These are phyloP conservation scores for Russula sp. DNA, from an alignment of 768 basidiomycete genomes.

Conservation along the genomic window DNA sequence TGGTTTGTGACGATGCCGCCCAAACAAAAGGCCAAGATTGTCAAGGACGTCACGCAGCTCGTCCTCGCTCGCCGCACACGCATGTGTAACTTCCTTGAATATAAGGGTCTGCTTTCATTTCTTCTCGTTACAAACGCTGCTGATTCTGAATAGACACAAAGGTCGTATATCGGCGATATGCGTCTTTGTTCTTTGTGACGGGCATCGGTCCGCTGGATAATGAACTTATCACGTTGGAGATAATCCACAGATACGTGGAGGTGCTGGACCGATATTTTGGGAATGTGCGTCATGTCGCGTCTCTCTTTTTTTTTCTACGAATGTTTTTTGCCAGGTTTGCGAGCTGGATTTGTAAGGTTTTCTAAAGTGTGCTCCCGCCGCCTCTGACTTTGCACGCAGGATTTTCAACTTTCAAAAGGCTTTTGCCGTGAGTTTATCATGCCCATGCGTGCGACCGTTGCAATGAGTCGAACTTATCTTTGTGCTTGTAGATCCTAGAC, in stretches of 20 bases:
- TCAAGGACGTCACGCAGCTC: conserved; percentile 92
- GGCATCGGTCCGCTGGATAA: conserved; percentile 82
- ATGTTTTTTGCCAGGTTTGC: conserved; percentile 50
- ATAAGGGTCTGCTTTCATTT: conserved; percentile 63
- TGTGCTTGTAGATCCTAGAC: conserved; percentile 60
- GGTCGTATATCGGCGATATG: conserved; percentile 92
- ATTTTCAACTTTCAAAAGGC: conserved; percentile 99
- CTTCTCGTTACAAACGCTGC: not conserved
- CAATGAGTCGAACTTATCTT: not conserved
- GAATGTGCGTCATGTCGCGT: conserved; percentile 50
- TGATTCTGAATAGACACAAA: conserved; percentile 49
- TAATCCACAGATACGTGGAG: conserved; percentile 92
- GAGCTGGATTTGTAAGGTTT: conserved; percentile 80
- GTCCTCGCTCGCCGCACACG: conserved; percentile 80
- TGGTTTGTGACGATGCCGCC: conserved; percentile 86
- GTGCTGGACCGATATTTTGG: conserved; percentile 81
- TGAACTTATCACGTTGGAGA: conserved; percentile 85
- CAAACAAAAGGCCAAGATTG: conserved; percentile 81
- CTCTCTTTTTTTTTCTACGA: not conserved
- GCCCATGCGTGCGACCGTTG: not conserved
- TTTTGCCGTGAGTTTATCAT: conserved; percentile 51
- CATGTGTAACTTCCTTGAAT: conserved; percentile 96
- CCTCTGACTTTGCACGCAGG: conserved; percentile 32
- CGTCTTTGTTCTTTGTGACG: conserved; percentile 91
- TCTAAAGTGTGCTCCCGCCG: not conserved